phyloP scores from a whole-genome alignment of 129 eudicot genomes.

The Oenanthe sinensis region DNA sequence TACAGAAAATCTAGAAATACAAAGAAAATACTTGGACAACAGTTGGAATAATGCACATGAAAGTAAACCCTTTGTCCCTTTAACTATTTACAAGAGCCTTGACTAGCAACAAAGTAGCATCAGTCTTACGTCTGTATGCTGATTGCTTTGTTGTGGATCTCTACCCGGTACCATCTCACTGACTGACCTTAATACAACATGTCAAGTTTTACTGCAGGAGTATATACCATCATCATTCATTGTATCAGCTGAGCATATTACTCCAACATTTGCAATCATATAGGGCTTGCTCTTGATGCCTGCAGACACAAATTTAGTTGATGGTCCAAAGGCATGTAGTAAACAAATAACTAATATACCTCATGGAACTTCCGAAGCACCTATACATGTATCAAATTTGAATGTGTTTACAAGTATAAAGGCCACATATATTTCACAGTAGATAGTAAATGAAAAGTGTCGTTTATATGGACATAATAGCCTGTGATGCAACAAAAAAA shows the following conservation, averaged over 20 bases:
- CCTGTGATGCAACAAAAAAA: too few species aligned
- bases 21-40: neutral
- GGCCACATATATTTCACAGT: neutral
- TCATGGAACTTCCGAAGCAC: neutral
- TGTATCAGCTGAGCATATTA: neutral
- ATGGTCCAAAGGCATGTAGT: neutral
- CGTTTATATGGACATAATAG: neutral
- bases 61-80: neutral
- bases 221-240: neutral
- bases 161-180: neutral
- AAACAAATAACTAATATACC: slow-evolving; percentile 12
- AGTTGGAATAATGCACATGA: neutral
- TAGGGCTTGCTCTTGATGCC: slow-evolving; percentile 79
- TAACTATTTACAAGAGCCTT: neutral
- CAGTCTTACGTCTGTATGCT: slow-evolving; percentile 26
- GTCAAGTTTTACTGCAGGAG: neutral
- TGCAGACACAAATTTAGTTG: slow-evolving; percentile 18
- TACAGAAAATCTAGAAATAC: neutral
- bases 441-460: neutral
- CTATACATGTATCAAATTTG: neutral
- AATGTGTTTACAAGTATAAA: neutral
- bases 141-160: slow-evolving; percentile 3
- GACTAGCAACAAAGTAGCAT: slow-evolving; percentile 9
- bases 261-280: slow-evolving; percentile 25
- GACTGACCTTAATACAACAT: neutral